Percentiles rank a stretch among this genome's conserved stretches.
Conservation (phyloP, 2,329 filamentous ascomycete species). For the Exophiala alcalophila region DNA sequence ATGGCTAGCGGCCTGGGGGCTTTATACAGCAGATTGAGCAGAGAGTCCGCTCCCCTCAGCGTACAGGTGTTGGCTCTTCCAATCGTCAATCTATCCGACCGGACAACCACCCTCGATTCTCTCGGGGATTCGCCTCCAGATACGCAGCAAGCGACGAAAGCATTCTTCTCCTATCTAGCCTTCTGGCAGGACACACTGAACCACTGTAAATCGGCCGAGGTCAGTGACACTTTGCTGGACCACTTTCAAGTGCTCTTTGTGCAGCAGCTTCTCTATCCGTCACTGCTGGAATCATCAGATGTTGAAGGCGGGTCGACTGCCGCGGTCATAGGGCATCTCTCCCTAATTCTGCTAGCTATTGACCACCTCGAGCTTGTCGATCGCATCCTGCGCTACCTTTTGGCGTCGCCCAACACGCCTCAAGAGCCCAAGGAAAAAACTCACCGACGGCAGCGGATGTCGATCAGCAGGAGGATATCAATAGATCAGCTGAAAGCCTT, state of each 20-base stretch:
- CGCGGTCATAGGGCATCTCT: constrained; percentile 89
- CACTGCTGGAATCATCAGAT: constrained; percentile 92
- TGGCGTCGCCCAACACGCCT: constrained; percentile 63
- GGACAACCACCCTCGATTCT: constrained; percentile 70
- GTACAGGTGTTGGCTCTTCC: constrained; percentile 68
- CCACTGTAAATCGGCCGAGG: constrained; percentile 86
- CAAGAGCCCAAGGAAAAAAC: constrained; percentile 36
- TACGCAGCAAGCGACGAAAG: constrained; percentile 82
- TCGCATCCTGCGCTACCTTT: constrained; percentile 85
- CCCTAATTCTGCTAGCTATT: constrained; percentile 82
- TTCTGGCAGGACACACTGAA: constrained; percentile 99
- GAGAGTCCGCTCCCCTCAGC: constrained; percentile 74
- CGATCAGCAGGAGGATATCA: constrained; percentile 74
- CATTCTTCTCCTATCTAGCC: constrained; percentile 87
- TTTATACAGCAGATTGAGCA: constrained; percentile 66
- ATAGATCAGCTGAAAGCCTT: constrained; percentile 81
- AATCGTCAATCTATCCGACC: constrained; percentile 85
- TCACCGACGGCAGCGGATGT: constrained; percentile 37
- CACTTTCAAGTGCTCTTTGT: constrained; percentile 97
- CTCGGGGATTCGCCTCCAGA: constrained; percentile 70
- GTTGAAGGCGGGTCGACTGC: constrained; percentile 95
- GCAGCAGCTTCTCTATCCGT: constrained; percentile 93
- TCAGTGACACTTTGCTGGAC: constrained; percentile 88
- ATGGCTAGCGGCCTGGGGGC: constrained; percentile 95
- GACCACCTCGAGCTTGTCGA: constrained; percentile 94